Evolutionary conservation across 768 basidiomycete genomes (phyloP), one percentile per base, ranked within the genome.

Genomic region (Russula olivacea): DNA sequence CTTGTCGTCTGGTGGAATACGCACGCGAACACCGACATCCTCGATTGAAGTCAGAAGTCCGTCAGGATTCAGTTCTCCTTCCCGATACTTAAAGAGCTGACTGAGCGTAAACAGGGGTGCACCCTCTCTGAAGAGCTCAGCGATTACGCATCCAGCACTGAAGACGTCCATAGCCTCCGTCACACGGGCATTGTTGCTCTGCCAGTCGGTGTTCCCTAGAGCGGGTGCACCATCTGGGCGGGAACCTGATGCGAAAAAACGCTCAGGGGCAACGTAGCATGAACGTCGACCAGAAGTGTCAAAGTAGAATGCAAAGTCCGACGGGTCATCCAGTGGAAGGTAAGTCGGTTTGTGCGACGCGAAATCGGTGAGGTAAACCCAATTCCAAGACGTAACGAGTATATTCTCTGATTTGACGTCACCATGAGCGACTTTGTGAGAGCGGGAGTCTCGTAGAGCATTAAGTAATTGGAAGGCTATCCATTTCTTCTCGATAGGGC

Each of bases 91-190:
- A 81, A 91, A 98, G 60, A 99, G 76, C 71, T 98, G 95, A 72
- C 92, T 93, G 54, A 99, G 80, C 0, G 90, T 93, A 77, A 98
- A 98, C 57, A 97, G 79, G 3, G 90, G 90, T 0, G 91, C 87
- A 2, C 97, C 97, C 71, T 99, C 97, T 63, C 94, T 78, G 77
- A 97, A 98, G 65, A 99, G 80, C 74, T 99, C 97, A 0, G 94
- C 93, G 40, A 98, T 83, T 15, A 98, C 94, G 72, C 96, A 98
- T 25, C 97, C 97, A 0, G 83, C 83, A 66, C 93, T 93, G 71
- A 98, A 99, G 55, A 94, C 89, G 72, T 99, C 97, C 97, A 99
- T 99, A 4, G 89, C 82, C 74, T 99, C 93, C 0, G 93, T 95
- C 28, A 98, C 87, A 68, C 81, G 86, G 1, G 86, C 87, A 63